Evolutionary conservation across 441 rosid species (phyloP).

Genomic region (Manihot esculenta): DNA sequence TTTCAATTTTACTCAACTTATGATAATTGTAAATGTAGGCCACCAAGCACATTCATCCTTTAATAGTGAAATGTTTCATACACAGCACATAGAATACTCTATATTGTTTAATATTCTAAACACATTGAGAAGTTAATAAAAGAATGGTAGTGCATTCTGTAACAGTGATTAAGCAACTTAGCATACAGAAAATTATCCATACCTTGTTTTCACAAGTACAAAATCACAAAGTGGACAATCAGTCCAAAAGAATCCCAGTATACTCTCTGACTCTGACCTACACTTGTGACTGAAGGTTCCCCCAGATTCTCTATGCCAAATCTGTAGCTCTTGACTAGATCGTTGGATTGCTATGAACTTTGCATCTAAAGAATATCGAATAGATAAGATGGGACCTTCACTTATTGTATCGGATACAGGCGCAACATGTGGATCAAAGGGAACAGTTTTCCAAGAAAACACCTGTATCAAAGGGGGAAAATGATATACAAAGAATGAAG

Average conservation of each 20-base stretch:
- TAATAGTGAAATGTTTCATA: too few species aligned
- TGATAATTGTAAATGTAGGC: background rate
- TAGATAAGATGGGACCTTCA: constrained; percentile 76
- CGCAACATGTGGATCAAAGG: constrained; percentile 57
- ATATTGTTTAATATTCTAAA: background rate
- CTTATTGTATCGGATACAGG: constrained; percentile 70
- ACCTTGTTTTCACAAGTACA: constrained; percentile 93
- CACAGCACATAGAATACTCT: too few species aligned
- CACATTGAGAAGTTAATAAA: background rate
- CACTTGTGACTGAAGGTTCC: constrained; percentile 59
- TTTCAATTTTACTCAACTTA: background rate
- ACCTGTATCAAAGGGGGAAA: constrained; percentile 42
- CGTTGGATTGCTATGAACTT: constrained; percentile 82
- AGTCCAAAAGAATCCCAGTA: constrained; percentile 95
- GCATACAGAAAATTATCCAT: constrained; percentile 20
- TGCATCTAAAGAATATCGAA: constrained; percentile 82
- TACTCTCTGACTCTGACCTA: constrained; percentile 74
- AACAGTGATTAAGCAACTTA: background rate
- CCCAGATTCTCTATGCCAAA: constrained; percentile 73
- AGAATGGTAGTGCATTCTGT: background rate
- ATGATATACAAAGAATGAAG: constrained; percentile 10
- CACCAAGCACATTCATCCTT: background rate
- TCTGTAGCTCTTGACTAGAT: constrained; percentile 66
- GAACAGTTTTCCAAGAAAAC: constrained; percentile 76
- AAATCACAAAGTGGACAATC: constrained; percentile 87